Conservation (phyloP, 2,329 filamentous ascomycete species). For the Shiraia sp. region DNA sequence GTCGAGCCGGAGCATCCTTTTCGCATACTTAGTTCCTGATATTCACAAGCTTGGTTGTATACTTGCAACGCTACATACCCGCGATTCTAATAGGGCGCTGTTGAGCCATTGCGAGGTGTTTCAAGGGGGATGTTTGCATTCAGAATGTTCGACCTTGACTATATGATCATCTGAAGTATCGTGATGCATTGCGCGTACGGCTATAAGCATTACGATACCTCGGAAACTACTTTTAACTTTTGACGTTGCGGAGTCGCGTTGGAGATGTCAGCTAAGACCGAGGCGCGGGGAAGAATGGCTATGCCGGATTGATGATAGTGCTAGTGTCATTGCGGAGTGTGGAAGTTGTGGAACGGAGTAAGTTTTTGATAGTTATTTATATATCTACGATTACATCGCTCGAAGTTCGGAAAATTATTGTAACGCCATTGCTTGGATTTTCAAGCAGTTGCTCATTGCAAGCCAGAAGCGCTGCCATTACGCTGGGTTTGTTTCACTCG, state of each 20-base stretch:
- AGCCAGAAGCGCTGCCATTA: slow-evolving; percentile 6
- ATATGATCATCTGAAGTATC: background rate
- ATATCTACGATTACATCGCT: background rate
- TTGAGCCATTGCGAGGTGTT: slow-evolving; percentile 12
- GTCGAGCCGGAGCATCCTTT: slow-evolving; percentile 39
- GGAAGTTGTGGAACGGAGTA: background rate
- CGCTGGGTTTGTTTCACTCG: slow-evolving; percentile 10
- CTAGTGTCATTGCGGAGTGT: background rate
- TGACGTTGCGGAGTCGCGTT: slow-evolving; percentile 19
- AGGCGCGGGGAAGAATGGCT: slow-evolving; percentile 15
- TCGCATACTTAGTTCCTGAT: background rate
- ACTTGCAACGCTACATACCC: slow-evolving; percentile 12
- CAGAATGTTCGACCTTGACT: background rate
- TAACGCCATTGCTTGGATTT: too few relatives aligned
- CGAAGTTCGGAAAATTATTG: background rate
- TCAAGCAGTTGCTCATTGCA: background rate
- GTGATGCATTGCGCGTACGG: background rate
- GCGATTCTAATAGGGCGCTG: slow-evolving; percentile 26
- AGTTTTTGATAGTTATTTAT: background rate
- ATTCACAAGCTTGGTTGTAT: background rate
- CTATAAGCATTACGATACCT: slow-evolving; percentile 11
- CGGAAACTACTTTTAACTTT: slow-evolving; percentile 5
- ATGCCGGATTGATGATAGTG: background rate
- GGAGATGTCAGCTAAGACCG: slow-evolving; percentile 17
- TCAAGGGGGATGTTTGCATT: slow-evolving; percentile 5